These are phyloP conservation scores for Globisporangium heterothallicum DNA, from an alignment of 352 stramenopile genomes.

Conservation along the genomic window DNA sequence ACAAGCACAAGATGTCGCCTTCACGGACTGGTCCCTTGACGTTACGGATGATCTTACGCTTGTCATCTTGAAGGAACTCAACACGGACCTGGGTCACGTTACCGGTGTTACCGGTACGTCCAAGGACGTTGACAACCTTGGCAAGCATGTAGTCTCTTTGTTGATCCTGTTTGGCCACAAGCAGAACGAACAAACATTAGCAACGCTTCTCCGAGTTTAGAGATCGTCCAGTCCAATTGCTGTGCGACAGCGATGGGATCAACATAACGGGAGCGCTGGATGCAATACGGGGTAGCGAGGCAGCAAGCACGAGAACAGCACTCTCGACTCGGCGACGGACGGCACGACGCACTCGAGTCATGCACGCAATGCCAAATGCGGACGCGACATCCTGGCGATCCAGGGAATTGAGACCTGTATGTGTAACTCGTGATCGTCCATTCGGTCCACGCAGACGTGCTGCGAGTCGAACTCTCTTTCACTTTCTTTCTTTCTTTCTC, in stretches of 20 bases:
- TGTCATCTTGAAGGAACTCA: constrained; percentile 99
- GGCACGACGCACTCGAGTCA: no score
- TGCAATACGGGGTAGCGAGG: not conserved
- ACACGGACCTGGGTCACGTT: constrained; percentile 99
- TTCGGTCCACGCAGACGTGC: not conserved
- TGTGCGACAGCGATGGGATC: no score
- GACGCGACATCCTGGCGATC: no score
- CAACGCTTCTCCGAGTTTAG: not conserved
- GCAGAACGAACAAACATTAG: constrained; percentile 10
- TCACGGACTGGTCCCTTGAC: constrained; percentile 99
- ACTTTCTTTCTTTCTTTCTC: no score
- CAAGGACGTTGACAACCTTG: constrained; percentile 98
- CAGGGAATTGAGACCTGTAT: not conserved
- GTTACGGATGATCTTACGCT: constrained; percentile 99
- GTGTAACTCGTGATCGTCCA: not conserved
- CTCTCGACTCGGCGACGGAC: no score
- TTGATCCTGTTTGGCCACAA: constrained; percentile 33
- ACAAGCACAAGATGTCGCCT: constrained; percentile 98
- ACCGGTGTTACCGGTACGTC: constrained; percentile 99
- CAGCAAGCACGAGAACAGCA: no score
- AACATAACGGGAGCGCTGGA: not conserved
- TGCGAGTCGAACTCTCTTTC: no score
- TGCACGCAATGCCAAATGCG: no score
- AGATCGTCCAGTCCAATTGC: no score
- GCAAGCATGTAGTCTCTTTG: constrained; percentile 95